These are phyloP conservation scores for Tricholoma flavovirens DNA, from an alignment of 768 basidiomycete genomes.

Conservation along the genomic window DNA sequence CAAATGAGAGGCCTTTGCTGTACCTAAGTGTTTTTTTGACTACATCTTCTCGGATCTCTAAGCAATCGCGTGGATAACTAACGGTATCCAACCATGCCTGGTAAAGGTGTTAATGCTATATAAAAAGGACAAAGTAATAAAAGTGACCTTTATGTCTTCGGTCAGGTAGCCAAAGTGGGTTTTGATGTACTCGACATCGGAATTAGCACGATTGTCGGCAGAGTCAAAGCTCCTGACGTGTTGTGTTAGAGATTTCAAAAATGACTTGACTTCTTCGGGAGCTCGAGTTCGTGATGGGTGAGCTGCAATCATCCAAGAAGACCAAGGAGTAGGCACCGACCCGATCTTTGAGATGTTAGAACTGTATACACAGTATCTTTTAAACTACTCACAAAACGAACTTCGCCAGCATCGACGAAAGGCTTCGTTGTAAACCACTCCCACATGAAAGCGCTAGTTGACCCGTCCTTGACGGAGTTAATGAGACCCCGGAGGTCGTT, in stretches of 20 bases:
- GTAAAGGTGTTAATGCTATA: not conserved
- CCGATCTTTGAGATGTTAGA: conserved; percentile 50
- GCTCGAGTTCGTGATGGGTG: conserved; percentile 61
- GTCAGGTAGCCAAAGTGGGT: conserved; percentile 75
- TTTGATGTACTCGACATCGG: conserved; percentile 71
- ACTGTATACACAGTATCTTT: not conserved
- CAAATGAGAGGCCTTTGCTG: not conserved
- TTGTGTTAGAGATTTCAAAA: conserved; percentile 57
- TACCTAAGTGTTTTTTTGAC: conserved; percentile 68
- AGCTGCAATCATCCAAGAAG: conserved; percentile 92
- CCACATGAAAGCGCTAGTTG: conserved; percentile 92
- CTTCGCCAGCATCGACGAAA: conserved; percentile 71
- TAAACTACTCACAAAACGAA: conserved; percentile 64
- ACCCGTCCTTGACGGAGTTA: conserved; percentile 80
- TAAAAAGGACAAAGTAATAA: not conserved
- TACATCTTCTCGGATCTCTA: conserved; percentile 56
- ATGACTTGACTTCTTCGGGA: conserved; percentile 44
- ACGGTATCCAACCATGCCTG: conserved; percentile 84
- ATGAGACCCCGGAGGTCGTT: conserved; percentile 79
- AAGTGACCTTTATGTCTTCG: conserved; percentile 67
- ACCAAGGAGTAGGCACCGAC: conserved; percentile 90
- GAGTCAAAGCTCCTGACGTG: conserved; percentile 68
- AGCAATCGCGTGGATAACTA: conserved; percentile 63
- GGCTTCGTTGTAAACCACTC: conserved; percentile 83
- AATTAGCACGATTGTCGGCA: conserved; percentile 45